Conservation (phyloP, 2,329 filamentous ascomycete genomes). For the Hypocrella siamensis region DNA sequence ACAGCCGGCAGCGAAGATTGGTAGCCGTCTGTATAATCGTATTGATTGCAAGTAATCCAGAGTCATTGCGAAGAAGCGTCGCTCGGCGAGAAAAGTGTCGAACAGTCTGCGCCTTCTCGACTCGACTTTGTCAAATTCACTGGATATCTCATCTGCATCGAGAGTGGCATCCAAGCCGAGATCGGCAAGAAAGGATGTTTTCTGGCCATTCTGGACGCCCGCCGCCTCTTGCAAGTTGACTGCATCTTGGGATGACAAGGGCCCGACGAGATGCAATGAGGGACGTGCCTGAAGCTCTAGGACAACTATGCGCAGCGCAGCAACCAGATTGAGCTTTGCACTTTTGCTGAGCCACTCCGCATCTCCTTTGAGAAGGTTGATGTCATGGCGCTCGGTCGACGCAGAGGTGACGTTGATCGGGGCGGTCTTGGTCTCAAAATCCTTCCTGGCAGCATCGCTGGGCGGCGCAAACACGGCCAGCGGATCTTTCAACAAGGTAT, state of each 20-base stretch:
- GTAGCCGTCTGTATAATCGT: constrained; percentile 23
- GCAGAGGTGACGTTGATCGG: constrained; percentile 69
- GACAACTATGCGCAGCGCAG: constrained; percentile 64
- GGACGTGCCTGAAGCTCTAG: constrained; percentile 73
- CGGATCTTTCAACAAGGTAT: constrained; percentile 52
- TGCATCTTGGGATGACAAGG: constrained; percentile 63
- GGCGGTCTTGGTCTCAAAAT: constrained; percentile 72
- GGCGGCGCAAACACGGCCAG: constrained; percentile 49
- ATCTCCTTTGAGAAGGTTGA: constrained; percentile 72
- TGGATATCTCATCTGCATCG: constrained; percentile 38
- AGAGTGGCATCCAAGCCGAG: constrained; percentile 27
- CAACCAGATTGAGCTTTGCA: constrained; percentile 62
- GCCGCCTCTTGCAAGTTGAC: constrained; percentile 61
- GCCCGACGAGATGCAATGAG: constrained; percentile 53
- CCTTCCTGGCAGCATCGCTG: constrained; percentile 48
- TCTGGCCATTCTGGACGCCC: constrained; percentile 44
- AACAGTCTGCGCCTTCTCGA: constrained; percentile 53
- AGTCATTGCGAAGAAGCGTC: constrained; percentile 50
- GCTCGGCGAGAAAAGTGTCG: constrained; percentile 55
- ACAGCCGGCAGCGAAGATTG: constrained; percentile 14
- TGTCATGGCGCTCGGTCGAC: constrained; percentile 49
- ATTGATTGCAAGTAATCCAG: constrained; percentile 39
- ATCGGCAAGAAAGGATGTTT: constrained; percentile 39
- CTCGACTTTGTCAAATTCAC: constrained; percentile 45
- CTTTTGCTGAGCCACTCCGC: constrained; percentile 72